Conservation (phyloP, 148 eudicot genomes). For the Rhododendron williamsianum region DNA sequence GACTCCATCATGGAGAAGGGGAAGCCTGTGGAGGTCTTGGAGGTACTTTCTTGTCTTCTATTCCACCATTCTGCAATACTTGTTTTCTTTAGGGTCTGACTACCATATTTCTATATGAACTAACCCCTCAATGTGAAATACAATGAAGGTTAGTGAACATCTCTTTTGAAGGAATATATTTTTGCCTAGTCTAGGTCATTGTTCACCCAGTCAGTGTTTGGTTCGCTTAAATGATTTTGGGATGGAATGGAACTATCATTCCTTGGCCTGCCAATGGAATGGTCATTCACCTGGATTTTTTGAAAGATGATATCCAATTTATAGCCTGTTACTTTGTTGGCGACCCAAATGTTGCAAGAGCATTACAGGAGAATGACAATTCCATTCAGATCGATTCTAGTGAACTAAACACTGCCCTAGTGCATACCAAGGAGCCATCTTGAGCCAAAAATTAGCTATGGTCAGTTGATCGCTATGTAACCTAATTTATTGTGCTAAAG, state of each 20-base stretch:
- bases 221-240: neutral
- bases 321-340: neutral
- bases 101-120: neutral
- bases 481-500: neutral
- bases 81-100: neutral
- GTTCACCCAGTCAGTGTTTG: neutral
- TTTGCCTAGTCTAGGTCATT: neutral
- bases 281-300: neutral
- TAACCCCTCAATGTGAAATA: neutral
- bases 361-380: neutral
- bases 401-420: neutral
- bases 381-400: neutral
- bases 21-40: slow-evolving; percentile 36
- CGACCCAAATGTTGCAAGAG: neutral
- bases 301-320: neutral
- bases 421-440: neutral
- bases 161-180: neutral
- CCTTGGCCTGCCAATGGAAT: neutral
- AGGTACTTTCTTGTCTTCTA: slow-evolving; percentile 34
- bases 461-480: neutral
- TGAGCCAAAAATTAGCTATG: neutral
- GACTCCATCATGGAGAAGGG: slow-evolving; percentile 30
- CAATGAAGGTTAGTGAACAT: neutral
- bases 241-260: neutral
- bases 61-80: neutral